Conservation (phyloP, 2,329 filamentous ascomycete species). For the Cytospora piceicola region DNA sequence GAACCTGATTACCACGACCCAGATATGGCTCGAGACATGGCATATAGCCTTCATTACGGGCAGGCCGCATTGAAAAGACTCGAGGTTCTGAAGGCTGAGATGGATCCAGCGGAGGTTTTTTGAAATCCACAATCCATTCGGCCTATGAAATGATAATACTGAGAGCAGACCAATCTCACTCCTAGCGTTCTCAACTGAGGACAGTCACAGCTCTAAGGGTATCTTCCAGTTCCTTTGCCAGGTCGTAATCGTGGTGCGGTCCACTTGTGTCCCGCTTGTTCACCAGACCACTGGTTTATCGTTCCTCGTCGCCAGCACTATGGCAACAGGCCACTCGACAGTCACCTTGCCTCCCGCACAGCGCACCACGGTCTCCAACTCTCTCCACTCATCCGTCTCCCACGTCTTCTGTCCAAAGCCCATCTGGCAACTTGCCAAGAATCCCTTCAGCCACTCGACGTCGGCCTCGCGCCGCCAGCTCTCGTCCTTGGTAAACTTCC, state of each 20-base stretch:
- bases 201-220: neutral
- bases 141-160: neutral
- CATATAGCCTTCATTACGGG: conserved; percentile 15
- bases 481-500: conserved; percentile 16
- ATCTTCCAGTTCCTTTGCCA: neutral
- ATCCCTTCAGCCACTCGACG: conserved; percentile 31
- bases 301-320: conserved; percentile 31
- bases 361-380: conserved; percentile 30
- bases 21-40: conserved; percentile 14
- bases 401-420: conserved; percentile 32
- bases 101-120: conserved; percentile 19
- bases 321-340: conserved; percentile 32
- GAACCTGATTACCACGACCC: conserved; percentile 17
- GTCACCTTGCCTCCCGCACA: conserved; percentile 20
- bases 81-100: conserved; percentile 15
- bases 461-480: conserved; percentile 32
- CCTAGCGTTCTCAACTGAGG: neutral
- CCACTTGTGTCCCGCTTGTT: neutral
- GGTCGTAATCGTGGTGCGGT: neutral
- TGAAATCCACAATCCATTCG: conserved; percentile 25
- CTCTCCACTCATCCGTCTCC: conserved; percentile 29
- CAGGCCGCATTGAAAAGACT: conserved; percentile 2
- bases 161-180: neutral
- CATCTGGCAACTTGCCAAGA: conserved; percentile 32
- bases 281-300: conserved; percentile 13